Conservation (phyloP, 352 stramenopile genomes). For the Achlya hypogyna region DNA sequence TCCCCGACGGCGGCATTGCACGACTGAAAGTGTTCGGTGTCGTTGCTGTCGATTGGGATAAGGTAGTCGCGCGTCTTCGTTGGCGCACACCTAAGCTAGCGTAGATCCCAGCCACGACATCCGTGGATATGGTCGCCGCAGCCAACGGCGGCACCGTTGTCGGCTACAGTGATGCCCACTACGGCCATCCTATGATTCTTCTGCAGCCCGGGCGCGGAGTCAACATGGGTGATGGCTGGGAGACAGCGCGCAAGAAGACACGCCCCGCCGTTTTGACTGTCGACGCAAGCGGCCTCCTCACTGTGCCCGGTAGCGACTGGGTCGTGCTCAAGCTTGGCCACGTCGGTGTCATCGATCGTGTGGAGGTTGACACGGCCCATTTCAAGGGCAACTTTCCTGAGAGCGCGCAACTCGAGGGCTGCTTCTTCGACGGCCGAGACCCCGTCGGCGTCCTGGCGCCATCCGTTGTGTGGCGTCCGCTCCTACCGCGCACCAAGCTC, state of each 20-base stretch:
- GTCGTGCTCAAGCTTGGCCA: constrained; percentile 86
- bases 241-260: constrained; percentile 87
- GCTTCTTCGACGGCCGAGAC: constrained; percentile 38
- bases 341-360: constrained; percentile 43
- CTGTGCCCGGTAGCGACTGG: constrained; percentile 86
- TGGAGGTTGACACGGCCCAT: constrained; percentile 91
- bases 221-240: constrained; percentile 92
- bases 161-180: constrained; percentile 91
- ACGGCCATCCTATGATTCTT: constrained; percentile 90
- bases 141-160: constrained; percentile 81
- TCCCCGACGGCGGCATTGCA: constrained; percentile 72
- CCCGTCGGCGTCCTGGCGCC: constrained; percentile 28
- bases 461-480: constrained; percentile 64
- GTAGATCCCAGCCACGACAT: constrained; percentile 24
- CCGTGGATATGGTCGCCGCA: constrained; percentile 80
- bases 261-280: constrained; percentile 61
- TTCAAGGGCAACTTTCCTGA: constrained; percentile 95
- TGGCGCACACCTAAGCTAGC: background rate
- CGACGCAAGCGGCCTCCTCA: constrained; percentile 38
- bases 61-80: constrained; percentile 24
- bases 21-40: constrained; percentile 57
- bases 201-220: constrained; percentile 75
- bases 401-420: constrained; percentile 73
- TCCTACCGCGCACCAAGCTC: constrained; percentile 84
- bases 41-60: constrained; percentile 56